Base-by-base conservation (phyloP, 352 stramenopile species). In the Globisporangium echinulatum region DNA sequence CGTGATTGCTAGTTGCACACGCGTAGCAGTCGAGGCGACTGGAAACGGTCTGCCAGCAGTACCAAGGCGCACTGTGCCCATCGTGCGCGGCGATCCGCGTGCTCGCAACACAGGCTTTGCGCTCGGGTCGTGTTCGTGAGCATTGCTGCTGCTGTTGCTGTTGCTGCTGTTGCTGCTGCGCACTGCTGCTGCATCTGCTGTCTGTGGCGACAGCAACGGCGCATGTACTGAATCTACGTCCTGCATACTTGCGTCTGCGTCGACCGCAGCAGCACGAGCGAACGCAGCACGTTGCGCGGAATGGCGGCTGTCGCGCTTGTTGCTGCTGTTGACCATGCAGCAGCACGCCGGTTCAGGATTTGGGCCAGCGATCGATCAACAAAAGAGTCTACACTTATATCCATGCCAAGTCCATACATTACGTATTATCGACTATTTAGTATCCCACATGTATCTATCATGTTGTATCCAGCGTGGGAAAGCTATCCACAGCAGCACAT, bases 41-140 rank as follows among this genome's bases (percentile, higher is more conserved):
- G 69, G 62, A 0, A 83, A 73, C 36, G 76, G 65, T 7, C 72
- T 67, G 1, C 76, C 74, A 2, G 80, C 83, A 5, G 73, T 62
- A 8, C 80, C 80, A 5, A 90, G 58, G 2, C 74, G 77, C 42
- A 90, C 54, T 19, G 54, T 71, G 0, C 76, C 80, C 74, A 88
- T 87, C 40, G 70, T 56, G 4, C 65, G 53, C 44, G 71, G 67
- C 54, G 82, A 56, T 5, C 70, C 58, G 7, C 75, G 62, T 5
- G 70, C 70, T 5, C 56, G 60, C 49, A 90, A 25, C n/a, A 64
- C 56, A 5, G 11, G 9, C 3, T 15, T 38, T 13, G 37, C 25
- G 25, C 25, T 15, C 17, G 19, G 55, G 40, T 58, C 58, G 9
- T 10, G 33, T 19, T 44, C 56, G 4, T 33, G 25, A 33, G 19